Evolutionary conservation across 345 rosid species (phyloP).

Genomic region (Arabidopsis suecica): DNA sequence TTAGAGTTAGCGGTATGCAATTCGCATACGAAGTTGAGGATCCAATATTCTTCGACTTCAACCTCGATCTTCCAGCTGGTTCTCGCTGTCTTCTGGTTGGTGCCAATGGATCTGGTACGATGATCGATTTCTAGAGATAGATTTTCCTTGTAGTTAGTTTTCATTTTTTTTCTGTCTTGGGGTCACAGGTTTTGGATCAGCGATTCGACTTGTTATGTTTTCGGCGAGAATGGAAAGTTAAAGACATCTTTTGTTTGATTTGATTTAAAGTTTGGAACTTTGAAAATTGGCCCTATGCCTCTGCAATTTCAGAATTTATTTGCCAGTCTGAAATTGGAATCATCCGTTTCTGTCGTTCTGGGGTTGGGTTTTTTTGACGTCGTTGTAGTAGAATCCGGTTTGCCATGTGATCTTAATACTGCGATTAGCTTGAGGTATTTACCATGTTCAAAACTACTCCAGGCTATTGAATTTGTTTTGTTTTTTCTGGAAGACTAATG

Average conservation of each 20-base stretch:
- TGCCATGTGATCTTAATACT: not conserved
- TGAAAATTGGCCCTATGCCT: not conserved
- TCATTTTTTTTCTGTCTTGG: not conserved
- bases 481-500: not conserved
- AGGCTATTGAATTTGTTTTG: not conserved
- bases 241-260: not conserved
- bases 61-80: constrained; percentile 65
- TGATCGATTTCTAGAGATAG: not conserved
- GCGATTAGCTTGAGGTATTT: not conserved
- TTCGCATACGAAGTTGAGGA: constrained; percentile 65
- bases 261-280: not conserved
- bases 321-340: not conserved
- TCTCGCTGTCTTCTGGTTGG: constrained; percentile 94
- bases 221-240: not conserved
- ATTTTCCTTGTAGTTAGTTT: not conserved
- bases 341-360: not conserved
- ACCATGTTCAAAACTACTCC: not conserved
- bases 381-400: not conserved
- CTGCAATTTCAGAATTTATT: not conserved
- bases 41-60: constrained; percentile 77
- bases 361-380: not conserved
- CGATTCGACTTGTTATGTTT: not conserved
- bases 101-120: constrained; percentile 90
- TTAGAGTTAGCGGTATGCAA: constrained; percentile 78
- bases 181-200: not conserved